Percentiles rank a stretch among this genome's conserved stretches.
Conservation (phyloP, 2,329 filamentous ascomycete species). For the Fusarium sulawesiense region DNA sequence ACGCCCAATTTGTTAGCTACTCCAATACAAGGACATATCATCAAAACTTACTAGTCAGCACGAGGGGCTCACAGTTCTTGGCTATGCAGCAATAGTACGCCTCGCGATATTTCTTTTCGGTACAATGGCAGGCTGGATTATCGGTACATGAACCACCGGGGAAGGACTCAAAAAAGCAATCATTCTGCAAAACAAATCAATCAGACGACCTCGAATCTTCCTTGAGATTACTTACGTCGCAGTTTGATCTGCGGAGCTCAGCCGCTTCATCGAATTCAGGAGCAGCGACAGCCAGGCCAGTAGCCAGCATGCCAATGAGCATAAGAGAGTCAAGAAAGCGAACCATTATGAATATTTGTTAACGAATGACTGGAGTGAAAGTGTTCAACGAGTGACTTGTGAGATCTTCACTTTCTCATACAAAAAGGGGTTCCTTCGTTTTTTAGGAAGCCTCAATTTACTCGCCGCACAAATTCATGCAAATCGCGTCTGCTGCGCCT, state of each 20-base stretch:
- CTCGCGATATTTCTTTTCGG: not conserved
- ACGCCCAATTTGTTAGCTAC: accelerated
- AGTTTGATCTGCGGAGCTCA: conserved; percentile 5
- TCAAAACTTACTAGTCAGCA: not conserved
- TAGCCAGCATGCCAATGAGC: not conserved
- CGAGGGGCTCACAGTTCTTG: not conserved
- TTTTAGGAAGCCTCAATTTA: not conserved
- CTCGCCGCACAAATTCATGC: not conserved
- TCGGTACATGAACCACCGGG: conserved; percentile 8
- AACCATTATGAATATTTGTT: not conserved
- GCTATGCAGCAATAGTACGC: conserved; percentile 17
- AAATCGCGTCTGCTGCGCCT: not conserved
- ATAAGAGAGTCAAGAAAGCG: not conserved
- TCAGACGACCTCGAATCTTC: accelerated
- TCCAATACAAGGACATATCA: accelerated
- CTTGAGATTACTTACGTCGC: not conserved
- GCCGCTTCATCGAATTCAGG: not conserved
- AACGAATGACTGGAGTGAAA: accelerated
- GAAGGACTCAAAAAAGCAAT: conserved; percentile 7
- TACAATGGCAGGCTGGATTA: conserved; percentile 6
- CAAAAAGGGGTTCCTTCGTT: not conserved
- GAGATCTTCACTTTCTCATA: accelerated
- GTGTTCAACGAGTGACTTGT: accelerated
- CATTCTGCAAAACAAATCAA: not conserved
- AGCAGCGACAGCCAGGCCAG: not conserved